phyloP scores from a whole-genome alignment of 768 basidiomycete genomes.

The Serendipita sp. region DNA sequence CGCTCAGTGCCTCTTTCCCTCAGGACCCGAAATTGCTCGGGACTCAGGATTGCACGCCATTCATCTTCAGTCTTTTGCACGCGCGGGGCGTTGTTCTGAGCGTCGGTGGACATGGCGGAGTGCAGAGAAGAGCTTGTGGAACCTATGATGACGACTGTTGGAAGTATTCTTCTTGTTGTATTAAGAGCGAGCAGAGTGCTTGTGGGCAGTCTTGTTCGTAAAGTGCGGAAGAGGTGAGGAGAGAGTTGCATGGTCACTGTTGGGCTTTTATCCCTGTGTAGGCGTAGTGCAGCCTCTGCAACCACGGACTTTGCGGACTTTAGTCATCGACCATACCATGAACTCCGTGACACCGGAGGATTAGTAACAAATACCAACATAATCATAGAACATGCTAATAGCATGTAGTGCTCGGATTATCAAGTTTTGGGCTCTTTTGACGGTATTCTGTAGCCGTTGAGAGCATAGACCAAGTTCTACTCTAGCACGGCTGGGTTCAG shows the following conservation, averaged over 20 bases:
- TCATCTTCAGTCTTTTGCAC: constrained; percentile 47
- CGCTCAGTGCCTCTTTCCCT: constrained; percentile 77
- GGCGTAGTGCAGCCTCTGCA: neutral
- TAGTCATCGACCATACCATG: no score
- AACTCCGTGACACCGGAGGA: no score
- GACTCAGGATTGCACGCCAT: constrained; percentile 67
- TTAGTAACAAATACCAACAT: no score
- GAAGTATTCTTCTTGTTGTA: neutral
- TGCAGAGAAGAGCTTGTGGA: neutral
- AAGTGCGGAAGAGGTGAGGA: neutral
- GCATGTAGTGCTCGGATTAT: no score
- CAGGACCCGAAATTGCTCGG: constrained; percentile 75
- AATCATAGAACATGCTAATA: no score
- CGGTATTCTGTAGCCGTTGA: no score
- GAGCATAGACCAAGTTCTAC: no score
- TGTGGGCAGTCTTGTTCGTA: neutral
- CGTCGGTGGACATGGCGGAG: neutral
- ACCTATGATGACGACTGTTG: neutral
- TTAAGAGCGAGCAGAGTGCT: neutral
- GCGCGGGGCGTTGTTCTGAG: neutral
- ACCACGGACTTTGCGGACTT: neutral
- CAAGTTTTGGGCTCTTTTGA: no score
- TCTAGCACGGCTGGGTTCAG: no score
- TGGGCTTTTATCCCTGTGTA: no score
- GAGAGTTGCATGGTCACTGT: neutral